Base-by-base conservation (phyloP, 805 yeast genomes). In the Monosporozyma siamensis region DNA sequence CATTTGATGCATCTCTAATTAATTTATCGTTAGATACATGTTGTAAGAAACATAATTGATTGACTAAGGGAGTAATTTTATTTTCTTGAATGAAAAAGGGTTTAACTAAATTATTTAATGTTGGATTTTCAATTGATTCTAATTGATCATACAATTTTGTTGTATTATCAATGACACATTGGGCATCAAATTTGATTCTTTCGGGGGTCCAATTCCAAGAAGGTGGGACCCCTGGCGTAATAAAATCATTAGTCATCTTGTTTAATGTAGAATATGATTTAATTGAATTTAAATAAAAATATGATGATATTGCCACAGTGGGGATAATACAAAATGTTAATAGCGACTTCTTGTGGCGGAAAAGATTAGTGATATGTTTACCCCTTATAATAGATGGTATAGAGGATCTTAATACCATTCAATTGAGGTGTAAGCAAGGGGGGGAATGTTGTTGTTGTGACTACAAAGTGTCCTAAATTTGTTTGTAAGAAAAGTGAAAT, bases 1-100 rank as follows among this genome's bases (percentile, higher is more conserved):
- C 65, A 35, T 71, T 71, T 2, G 89, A 77, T 3, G 87, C 85
- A 48, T 82, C 85, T 54, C 95, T 72, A 25, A 82, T 56, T n/a
- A 64, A 76, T 53, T 78, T 75, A 48, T 72, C 69, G 17, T 77
- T 53, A 3, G 89, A 80, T 9, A 86, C 89, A 50, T 81, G 80
- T 59, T 79, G 86, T 54, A 77, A 80, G 56, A 86, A 85, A 15
- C 80, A 67, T 51, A 83, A 60, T 50, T 72, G 80, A 51, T 71
- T 72, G 22, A 66, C 65, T 6, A 69, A 40, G 4, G 70, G 70
- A 8, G 67, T 61, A 34, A 70, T 66, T 21, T 61, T 63, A 54
- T 82, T 78, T 48, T 76, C 78, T 41, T 69, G 60, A 29, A 67
- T 59, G 20, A 78, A 74, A 44, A 65, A 68, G 12, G 82, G 79